Evolutionary conservation across 805 yeast species (phyloP), one percentile per base, ranked within the genome.

Genomic region (Suhomyces sp.): DNA sequence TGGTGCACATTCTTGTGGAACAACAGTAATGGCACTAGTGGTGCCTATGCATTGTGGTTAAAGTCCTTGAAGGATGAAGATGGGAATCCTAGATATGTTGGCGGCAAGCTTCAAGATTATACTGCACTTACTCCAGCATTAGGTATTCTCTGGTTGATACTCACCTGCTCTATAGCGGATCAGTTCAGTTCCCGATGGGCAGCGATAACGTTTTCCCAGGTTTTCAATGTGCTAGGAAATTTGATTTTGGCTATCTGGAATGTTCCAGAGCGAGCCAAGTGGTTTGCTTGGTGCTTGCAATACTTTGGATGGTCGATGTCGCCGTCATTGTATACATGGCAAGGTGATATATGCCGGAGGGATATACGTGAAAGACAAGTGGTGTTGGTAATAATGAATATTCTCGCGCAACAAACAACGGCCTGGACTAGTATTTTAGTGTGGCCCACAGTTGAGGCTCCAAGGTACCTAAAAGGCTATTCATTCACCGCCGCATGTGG

Each of bases 41-140:
- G 87, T 13, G 74, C 84, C 10, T 83, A 78, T 60, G 65, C 79
- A 6, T 60, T 68, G 48, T 68, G 72, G 72, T 55, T 68, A 21
- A 53, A 62, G 40, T 59, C 64, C 17, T 52, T 59, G 47, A 55
- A 61, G 25, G 53, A 49, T 8, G 27, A 40, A 33, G 49, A 41
- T 13, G 55, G 55, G 6, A 33, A 22, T n/a, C 55, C 52, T 12
- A 52, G 51, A 46, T 58, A 27, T 37, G 39, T 37, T 41, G 41
- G 47, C 22, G 50, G 49, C 21, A 44, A 50, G 24, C 53, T 58
- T 41, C 82, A 84, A 58, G 71, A 82, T 51, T 66, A 80, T 45
- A 71, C 84, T 10, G 75, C 84, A 3, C 56, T 81, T n/a, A 82
- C 87, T 0, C 86, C 87, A 1, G 85, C 81, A 9, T 63, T 84